Evolutionary conservation across 768 basidiomycete genomes (phyloP).

Genomic region (Russula sp.): DNA sequence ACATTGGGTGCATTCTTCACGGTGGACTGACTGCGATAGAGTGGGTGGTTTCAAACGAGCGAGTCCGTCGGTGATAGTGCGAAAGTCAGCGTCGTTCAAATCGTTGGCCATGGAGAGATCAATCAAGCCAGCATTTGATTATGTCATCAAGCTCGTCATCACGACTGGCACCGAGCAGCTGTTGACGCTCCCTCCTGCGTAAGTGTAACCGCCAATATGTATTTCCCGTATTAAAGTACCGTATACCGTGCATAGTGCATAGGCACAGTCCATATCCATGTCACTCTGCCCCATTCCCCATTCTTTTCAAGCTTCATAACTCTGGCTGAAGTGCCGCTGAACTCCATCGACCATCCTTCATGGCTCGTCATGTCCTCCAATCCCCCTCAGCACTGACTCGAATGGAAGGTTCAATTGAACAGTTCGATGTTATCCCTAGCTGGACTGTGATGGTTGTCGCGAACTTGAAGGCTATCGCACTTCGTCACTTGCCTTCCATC

Average conservation of each 20-base stretch:
- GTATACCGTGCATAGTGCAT: too few relatives aligned
- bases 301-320: too few relatives aligned
- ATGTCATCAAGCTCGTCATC: too few relatives aligned
- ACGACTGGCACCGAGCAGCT: too few relatives aligned
- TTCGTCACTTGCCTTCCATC: not conserved
- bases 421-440: not conserved
- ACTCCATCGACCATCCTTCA: not conserved
- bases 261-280: too few relatives aligned
- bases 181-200: too few relatives aligned
- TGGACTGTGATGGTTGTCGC: not conserved
- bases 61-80: constrained; percentile 41
- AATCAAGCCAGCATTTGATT: too few relatives aligned
- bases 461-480: not conserved
- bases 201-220: too few relatives aligned
- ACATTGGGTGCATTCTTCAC: constrained; percentile 97
- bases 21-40: constrained; percentile 69
- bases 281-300: too few relatives aligned
- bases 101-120: constrained; percentile 22
- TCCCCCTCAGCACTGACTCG: not conserved
- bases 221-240: too few relatives aligned
- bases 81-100: constrained; percentile 38
- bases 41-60: constrained; percentile 52
- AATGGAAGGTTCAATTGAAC: constrained; percentile 1
- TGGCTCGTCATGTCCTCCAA: not conserved
- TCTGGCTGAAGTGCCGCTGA: too few relatives aligned